A percentile compares a stretch with the other conserved stretches of the same genome.
Evolutionary conservation across 192 early-diverging fungal species (phyloP).

Genomic region (Coemansia sp.): DNA sequence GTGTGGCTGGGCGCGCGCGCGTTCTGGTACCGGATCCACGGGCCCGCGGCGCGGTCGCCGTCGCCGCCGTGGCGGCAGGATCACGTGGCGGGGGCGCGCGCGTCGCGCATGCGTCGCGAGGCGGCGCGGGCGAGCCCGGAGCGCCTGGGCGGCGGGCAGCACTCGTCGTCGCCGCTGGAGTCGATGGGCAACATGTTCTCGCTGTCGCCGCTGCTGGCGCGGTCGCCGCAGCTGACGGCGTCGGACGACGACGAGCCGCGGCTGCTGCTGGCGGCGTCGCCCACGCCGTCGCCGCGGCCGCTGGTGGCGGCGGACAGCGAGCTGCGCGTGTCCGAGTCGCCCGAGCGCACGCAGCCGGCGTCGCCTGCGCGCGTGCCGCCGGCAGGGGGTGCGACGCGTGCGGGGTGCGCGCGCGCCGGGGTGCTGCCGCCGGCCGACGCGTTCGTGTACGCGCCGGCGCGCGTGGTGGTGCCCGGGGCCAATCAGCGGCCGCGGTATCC

Average conservation of each 20-base stretch:
- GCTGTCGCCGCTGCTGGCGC: neutral
- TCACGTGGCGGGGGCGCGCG: neutral
- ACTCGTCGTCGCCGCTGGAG: neutral
- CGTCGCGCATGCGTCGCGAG: neutral
- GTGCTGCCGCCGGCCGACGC: slow-evolving; percentile 22
- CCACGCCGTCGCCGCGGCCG: slow-evolving; percentile 1
- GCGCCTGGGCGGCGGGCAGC: too few relatives aligned
- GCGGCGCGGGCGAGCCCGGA: neutral
- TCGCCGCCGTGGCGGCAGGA: slow-evolving; percentile 37
- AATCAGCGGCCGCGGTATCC: slow-evolving; percentile 18
- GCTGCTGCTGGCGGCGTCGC: neutral
- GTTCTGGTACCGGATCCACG: slow-evolving; percentile 37
- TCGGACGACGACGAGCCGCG: slow-evolving; percentile 1
- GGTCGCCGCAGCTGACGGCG: neutral
- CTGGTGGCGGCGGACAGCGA: neutral
- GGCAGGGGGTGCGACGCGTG: neutral
- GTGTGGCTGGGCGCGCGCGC: slow-evolving; percentile 15
- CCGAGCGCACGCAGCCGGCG: slow-evolving; percentile 27
- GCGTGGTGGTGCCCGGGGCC: slow-evolving; percentile 6
- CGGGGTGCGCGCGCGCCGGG: neutral
- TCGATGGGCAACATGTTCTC: neutral
- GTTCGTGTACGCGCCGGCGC: slow-evolving; percentile 29
- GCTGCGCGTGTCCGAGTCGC: slow-evolving; percentile 21
- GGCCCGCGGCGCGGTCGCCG: neutral
- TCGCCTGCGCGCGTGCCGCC: slow-evolving; percentile 24